A percentile compares a stretch with the other conserved stretches of the same genome.
Evolutionary conservation across 2,329 filamentous ascomycete species (phyloP).

Genomic region (Triangularia verruculosa): DNA sequence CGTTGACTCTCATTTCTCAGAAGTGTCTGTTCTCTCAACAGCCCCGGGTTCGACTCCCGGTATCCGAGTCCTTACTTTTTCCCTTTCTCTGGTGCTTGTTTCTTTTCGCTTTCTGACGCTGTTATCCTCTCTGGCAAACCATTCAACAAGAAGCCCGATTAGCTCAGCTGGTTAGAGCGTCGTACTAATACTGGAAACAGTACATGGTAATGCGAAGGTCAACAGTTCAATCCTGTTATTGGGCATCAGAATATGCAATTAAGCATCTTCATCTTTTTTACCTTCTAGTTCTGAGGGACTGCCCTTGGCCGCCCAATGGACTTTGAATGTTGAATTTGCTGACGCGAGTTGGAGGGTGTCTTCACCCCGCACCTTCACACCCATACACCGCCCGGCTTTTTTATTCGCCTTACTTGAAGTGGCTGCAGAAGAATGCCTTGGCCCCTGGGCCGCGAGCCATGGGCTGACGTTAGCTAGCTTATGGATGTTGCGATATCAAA

Average conservation of each 20-base stretch:
- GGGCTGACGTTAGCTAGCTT: too few relatives aligned
- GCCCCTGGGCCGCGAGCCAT: too few relatives aligned
- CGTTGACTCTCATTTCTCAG: slow-evolving; percentile 4
- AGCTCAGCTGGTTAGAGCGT: background rate
- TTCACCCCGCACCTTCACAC: too few relatives aligned
- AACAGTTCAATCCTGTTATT: background rate
- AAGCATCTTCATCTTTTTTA: background rate
- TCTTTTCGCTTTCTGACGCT: background rate
- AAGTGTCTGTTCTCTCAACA: slow-evolving; percentile 5
- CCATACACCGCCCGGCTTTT: too few relatives aligned
- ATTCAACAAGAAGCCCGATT: background rate
- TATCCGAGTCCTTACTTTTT: background rate
- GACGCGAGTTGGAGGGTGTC: too few relatives aligned
- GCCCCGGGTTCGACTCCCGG: slow-evolving; percentile 4
- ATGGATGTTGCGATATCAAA: too few relatives aligned
- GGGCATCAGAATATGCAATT: background rate
- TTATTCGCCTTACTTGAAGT: too few relatives aligned
- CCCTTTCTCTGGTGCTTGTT: background rate
- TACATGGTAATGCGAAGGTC: background rate
- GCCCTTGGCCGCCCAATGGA: too few relatives aligned
- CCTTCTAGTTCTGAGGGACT: too few relatives aligned
- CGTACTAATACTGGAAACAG: background rate
- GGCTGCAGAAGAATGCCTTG: too few relatives aligned
- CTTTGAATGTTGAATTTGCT: too few relatives aligned
- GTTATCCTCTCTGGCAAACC: background rate